Base-by-base conservation (phyloP, 352 stramenopile species). In the Phytophthora syringae region DNA sequence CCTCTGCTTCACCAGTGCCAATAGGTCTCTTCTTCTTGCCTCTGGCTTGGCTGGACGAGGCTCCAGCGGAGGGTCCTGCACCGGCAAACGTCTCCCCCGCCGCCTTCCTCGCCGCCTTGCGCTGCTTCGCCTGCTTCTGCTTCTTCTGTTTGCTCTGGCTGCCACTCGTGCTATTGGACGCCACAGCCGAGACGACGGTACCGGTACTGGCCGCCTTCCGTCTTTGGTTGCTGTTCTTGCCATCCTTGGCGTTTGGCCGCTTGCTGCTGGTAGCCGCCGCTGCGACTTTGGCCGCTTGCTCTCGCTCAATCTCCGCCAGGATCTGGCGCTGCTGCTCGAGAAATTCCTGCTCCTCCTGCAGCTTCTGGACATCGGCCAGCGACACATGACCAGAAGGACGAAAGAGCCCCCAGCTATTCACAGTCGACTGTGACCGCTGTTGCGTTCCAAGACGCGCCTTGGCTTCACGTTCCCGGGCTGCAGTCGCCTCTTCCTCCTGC, bases 321-420 rank as follows among this genome's bases (percentile, higher is more conserved):
- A 91, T 91, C 57, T 83, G 72, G n/a, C 67, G 79, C 63, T 91
- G 84, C 52, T 89, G 69, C 59, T 86, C 80, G 27, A 92, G 5
- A 30, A 90, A 80, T 9, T 80, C 76, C 51, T 92, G 78, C 43
- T 92, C 70, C 27, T 80, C 78, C 48, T 93, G 74, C 16, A 86
- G 50, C 36, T 81, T 72, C 53, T 93, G 84, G 5, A 93, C 69
- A 40, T 90, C 82, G 1, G 78, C 67, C 18, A 93, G 72, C 34
- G 84, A 90, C 5, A 93, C 71, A 52, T 84, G 76, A 24, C 61
- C 50, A 18, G 70, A 70, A 16, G 72, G 28, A 16, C 81, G 72
- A 15, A 76, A 83, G 5, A 91, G 42, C 0, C 84, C 84, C 84
- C 84, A 93, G 39, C 84, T 90, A 49, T 93, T 93, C 7, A 91